phyloP scores from a whole-genome alignment of 2,329 filamentous ascomycete species.

The Colletotrichum sublineola region DNA sequence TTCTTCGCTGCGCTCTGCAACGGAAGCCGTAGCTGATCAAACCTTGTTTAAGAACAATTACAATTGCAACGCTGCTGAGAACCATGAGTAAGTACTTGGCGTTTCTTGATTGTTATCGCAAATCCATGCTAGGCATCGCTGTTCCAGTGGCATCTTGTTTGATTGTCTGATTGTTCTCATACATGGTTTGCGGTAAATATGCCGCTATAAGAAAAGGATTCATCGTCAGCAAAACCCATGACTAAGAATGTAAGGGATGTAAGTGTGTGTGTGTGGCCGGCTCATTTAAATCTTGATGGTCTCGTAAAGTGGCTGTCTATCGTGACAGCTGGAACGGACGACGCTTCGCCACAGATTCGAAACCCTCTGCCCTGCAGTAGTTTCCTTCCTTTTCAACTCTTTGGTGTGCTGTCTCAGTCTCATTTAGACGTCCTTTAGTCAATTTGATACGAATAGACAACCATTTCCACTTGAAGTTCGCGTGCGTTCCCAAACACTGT shows the following conservation, averaged over 20 bases:
- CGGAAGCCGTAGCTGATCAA: conserved; percentile 12
- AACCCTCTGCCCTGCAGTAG: background rate
- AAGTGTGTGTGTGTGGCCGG: conserved; percentile 11
- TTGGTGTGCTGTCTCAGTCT: background rate
- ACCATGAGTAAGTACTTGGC: background rate
- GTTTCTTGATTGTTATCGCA: background rate
- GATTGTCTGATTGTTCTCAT: background rate
- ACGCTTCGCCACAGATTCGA: background rate
- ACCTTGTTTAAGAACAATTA: conserved; percentile 4
- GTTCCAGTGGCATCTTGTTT: background rate
- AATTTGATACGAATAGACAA: background rate
- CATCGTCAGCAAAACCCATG: too few species aligned
- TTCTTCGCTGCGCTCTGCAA: conserved; percentile 7
- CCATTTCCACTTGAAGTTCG: conserved; percentile 12
- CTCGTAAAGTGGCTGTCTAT: conserved; percentile 11
- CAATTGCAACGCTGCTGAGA: background rate
- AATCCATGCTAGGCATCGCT: background rate
- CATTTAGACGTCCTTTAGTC: too few species aligned
- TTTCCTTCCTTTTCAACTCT: background rate
- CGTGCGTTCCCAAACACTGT: background rate
- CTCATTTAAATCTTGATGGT: background rate
- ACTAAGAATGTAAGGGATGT: background rate
- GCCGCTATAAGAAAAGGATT: conserved; percentile 13
- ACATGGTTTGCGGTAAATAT: background rate
- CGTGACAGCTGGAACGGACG: background rate